Evolutionary conservation across 495 filamentous ascomycete species (phyloP).

Genomic region (Cercophora samala): DNA sequence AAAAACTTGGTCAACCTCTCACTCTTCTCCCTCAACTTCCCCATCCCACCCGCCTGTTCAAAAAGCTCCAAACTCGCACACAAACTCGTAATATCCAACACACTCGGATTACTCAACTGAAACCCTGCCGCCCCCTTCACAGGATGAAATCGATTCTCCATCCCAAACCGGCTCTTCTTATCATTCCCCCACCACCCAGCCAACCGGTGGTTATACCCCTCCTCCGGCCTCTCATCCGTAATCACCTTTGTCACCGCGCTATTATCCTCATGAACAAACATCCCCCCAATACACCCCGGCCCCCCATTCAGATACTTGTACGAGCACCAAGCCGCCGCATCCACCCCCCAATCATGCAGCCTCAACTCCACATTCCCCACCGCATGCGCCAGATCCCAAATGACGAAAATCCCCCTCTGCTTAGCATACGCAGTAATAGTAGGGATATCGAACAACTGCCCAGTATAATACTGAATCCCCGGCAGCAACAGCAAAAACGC

Average conservation of each 20-base stretch:
- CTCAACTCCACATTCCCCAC: conserved; percentile 82
- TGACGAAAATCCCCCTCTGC: conserved; percentile 68
- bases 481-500: conserved; percentile 83
- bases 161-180: conserved; percentile 70
- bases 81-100: conserved; percentile 66
- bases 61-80: conserved; percentile 78
- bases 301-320: conserved; percentile 97
- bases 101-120: conserved; percentile 65
- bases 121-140: conserved; percentile 65
- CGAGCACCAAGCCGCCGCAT: conserved; percentile 94
- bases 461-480: conserved; percentile 92
- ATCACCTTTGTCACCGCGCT: conserved; percentile 48
- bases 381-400: conserved; percentile 96
- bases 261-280: conserved; percentile 83
- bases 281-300: conserved; percentile 78
- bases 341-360: conserved; percentile 91
- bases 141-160: conserved; percentile 76
- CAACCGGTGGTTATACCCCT: conserved; percentile 54
- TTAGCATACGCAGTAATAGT: conserved; percentile 81
- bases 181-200: conserved; percentile 91
- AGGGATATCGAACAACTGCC: conserved; percentile 83
- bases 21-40: conserved; percentile 68
- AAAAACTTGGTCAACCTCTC: conserved; percentile 74
- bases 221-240: conserved; percentile 35
- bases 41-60: conserved; percentile 63